Conservation (phyloP, 805 yeast species). For the Ogataea trehalophila region DNA sequence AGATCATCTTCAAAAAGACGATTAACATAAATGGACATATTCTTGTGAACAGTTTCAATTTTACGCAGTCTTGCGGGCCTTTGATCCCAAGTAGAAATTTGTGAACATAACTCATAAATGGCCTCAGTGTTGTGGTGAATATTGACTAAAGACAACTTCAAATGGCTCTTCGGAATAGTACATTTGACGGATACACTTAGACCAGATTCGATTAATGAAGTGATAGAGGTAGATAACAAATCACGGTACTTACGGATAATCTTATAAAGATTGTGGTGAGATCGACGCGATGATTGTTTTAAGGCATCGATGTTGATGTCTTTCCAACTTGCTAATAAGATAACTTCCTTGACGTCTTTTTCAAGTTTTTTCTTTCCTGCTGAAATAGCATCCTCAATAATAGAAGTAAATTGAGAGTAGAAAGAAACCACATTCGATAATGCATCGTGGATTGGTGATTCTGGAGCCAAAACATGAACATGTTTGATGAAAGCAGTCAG, state of each 20-base stretch:
- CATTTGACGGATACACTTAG: slow-evolving; percentile 20
- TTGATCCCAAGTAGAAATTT: slow-evolving; percentile 43
- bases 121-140: slow-evolving; percentile 1
- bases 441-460: slow-evolving; percentile 32
- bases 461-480: slow-evolving; percentile 29
- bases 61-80: slow-evolving; percentile 57
- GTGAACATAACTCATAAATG: slow-evolving; percentile 23
- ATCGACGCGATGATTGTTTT: slow-evolving; percentile 87
- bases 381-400: slow-evolving; percentile 41
- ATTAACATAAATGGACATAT: slow-evolving; percentile 47
- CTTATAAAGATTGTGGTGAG: slow-evolving; percentile 82
- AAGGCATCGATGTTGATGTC: slow-evolving; percentile 92
- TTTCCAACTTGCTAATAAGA: slow-evolving; percentile 92
- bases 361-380: slow-evolving; percentile 51
- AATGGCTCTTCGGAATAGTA: slow-evolving; percentile 2
- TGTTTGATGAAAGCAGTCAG: slow-evolving; percentile 63
- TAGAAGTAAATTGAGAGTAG: slow-evolving; percentile 59
- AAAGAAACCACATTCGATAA: slow-evolving; percentile 56
- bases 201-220: slow-evolving; percentile 57
- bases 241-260: slow-evolving; percentile 76
- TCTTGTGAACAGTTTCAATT: slow-evolving; percentile 43
- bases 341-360: slow-evolving; percentile 80
- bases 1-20: slow-evolving; percentile 31
- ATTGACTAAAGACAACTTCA: slow-evolving; percentile 8
- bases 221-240: slow-evolving; percentile 47